Base-by-base conservation (phyloP, 345 rosid species). In the Acer yangbiense region DNA sequence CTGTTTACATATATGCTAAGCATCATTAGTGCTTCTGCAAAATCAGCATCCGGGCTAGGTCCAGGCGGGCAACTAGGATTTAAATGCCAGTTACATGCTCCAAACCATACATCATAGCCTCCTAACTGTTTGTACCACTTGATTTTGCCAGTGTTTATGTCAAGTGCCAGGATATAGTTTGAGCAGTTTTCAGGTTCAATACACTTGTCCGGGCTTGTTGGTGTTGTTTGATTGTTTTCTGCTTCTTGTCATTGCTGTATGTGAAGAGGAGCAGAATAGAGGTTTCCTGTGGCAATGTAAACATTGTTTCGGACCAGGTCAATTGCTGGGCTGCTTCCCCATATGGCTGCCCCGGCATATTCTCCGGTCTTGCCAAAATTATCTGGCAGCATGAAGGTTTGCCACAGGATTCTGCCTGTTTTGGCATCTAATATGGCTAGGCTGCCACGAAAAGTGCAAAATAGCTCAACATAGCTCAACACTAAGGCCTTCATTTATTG, bases 81-180 rank as follows among this genome's bases (percentile, higher is more conserved):
- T 7, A 72, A 76, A 7, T 32, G 68, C 68, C 73, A 50, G 35
- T 44, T 69, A 35, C 83, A 83, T 3, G 83, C 83, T 0, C 55
- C 12, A 65, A 83, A 83, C 86, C 83, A 80, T 0, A 83, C 81
- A 70, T 80, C 86, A 54, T 80, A 77, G 0, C 86, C 86, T 11
- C 83, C 83, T 7, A 83, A 39, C 43, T 80, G 86, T 2, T 25
- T 27, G n/a, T 27, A 77, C 83, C 81, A 80, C 6, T 48, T 65
- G 48, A 80, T 77, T 12, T 64, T 67, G 4, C 83, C 81, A 4
- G 76, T 7, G 67, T 70, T 77, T 12, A 83, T 23, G 35, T 80
- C 79, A 10, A 83, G 68, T 7, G 81, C 81, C 35, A 80, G 48
- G 63, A 80, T 65, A 3, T 81, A 80, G 10, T 83, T 32, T 7